These are phyloP conservation scores for Globisporangium echinulatum DNA, from an alignment of 352 stramenopile species.

Conservation along the genomic window DNA sequence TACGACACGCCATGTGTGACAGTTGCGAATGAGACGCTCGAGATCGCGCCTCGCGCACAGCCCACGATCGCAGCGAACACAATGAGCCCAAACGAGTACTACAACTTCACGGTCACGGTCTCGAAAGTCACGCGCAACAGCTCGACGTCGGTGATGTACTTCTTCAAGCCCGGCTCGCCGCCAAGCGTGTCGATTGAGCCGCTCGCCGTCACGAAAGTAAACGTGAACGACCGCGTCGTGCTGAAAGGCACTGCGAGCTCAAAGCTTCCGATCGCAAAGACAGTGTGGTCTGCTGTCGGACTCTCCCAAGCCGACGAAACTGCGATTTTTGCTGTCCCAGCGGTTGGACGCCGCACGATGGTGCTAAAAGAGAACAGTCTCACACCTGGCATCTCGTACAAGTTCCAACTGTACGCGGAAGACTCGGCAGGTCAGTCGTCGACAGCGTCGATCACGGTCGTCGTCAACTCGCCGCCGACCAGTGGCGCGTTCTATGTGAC, in stretches of 20 bases:
- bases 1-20: constrained; percentile 30
- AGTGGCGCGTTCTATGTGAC: constrained; percentile 38
- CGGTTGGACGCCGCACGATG: constrained; percentile 35
- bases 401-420: constrained; percentile 40
- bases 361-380: constrained; percentile 39
- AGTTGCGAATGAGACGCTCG: constrained; percentile 8
- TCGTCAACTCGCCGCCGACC: constrained; percentile 42
- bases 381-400: constrained; percentile 33
- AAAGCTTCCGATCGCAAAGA: constrained; percentile 33
- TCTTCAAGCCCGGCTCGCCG: constrained; percentile 38
- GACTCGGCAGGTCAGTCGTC: constrained; percentile 34
- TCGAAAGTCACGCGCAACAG: constrained; percentile 36
- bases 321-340: constrained; percentile 37
- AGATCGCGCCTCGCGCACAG: constrained; percentile 21
- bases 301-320: constrained; percentile 17
- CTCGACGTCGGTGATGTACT: constrained; percentile 30
- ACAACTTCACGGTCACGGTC: constrained; percentile 40
- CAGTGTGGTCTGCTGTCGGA: constrained; percentile 41
- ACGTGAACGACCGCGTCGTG: constrained; percentile 47
- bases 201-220: constrained; percentile 36
- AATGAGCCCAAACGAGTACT: constrained; percentile 40
- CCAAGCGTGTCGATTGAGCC: constrained; percentile 49
- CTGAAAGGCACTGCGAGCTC: constrained; percentile 40
- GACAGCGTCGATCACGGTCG: constrained; percentile 35
- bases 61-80: constrained; percentile 31